Conservation (phyloP, 73 alveolate genomes). For the Paramecium tetraurelia region DNA sequence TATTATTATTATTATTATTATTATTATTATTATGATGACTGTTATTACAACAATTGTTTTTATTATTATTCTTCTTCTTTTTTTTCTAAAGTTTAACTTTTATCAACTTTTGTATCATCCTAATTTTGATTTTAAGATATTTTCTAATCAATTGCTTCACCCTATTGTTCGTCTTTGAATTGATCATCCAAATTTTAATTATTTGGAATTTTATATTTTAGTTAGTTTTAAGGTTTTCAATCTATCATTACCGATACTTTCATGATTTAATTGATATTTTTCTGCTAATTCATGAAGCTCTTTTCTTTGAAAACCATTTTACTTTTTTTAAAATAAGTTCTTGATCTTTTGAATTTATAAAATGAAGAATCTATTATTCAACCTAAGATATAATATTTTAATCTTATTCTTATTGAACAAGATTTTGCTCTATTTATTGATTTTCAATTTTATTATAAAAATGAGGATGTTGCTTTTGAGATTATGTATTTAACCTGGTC, state of each 20-base stretch:
- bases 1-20: constrained; percentile 11
- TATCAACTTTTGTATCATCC: background rate
- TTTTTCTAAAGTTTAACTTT: background rate
- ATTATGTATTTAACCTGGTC: constrained; percentile 50
- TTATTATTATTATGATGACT: background rate
- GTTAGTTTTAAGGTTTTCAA: background rate
- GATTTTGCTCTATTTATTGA: background rate
- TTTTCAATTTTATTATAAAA: background rate
- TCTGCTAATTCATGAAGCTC: constrained; percentile 72
- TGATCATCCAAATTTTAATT: background rate
- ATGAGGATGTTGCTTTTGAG: constrained; percentile 66
- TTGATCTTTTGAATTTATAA: background rate
- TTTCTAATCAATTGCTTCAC: background rate
- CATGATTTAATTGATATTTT: constrained; percentile 61
- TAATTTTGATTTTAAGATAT: background rate
- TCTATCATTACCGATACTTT: constrained; percentile 61
- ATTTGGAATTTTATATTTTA: background rate
- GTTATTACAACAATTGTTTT: no score
- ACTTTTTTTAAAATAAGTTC: constrained; percentile 36
- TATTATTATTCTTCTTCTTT: background rate
- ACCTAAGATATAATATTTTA: background rate
- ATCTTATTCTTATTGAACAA: background rate
- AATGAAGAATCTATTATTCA: background rate
- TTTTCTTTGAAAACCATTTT: constrained; percentile 69
- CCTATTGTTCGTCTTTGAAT: background rate